These are phyloP conservation scores for Pichia pseudocactophila DNA, from an alignment of 805 yeast genomes.

Conservation along the genomic window DNA sequence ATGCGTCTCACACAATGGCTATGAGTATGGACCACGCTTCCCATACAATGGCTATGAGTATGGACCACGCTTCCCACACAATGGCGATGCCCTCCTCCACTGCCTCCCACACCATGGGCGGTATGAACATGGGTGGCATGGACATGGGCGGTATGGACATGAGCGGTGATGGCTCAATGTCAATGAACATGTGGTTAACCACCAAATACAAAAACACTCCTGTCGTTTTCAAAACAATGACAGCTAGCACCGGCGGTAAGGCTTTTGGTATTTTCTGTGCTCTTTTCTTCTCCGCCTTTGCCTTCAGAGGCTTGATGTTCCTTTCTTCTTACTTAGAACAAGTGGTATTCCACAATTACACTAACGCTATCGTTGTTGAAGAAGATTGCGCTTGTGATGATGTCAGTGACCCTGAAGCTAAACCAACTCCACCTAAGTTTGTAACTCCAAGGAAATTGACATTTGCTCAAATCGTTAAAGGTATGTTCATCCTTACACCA, in stretches of 20 bases:
- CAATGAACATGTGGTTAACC: constrained; percentile 54
- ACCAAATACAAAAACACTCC: constrained; percentile 45
- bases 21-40: too few relatives aligned
- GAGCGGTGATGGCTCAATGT: constrained; percentile 19
- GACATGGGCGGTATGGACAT: constrained; percentile 14
- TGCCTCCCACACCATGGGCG: not conserved
- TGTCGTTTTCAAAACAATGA: constrained; percentile 47
- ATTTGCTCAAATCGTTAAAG: constrained; percentile 14
- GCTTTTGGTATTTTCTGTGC: constrained; percentile 70
- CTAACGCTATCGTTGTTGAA: constrained; percentile 23
- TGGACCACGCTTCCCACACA: too few relatives aligned
- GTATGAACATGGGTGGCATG: not conserved
- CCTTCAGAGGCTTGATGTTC: constrained; percentile 52
- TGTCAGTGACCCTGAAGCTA: constrained; percentile 9
- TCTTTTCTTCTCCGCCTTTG: constrained; percentile 49
- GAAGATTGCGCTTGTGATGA: constrained; percentile 30
- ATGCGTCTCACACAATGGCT: too few relatives aligned
- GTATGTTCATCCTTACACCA: constrained; percentile 28
- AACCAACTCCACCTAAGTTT: constrained; percentile 7
- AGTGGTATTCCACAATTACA: constrained; percentile 44
- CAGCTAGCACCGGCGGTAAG: constrained; percentile 45
- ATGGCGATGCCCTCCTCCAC: too few relatives aligned
- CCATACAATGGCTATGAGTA: too few relatives aligned
- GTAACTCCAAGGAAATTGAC: constrained; percentile 7
- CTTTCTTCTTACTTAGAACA: constrained; percentile 57